Base-by-base conservation (phyloP, 768 basidiomycete genomes). In the Auricularia auricula-judae region DNA sequence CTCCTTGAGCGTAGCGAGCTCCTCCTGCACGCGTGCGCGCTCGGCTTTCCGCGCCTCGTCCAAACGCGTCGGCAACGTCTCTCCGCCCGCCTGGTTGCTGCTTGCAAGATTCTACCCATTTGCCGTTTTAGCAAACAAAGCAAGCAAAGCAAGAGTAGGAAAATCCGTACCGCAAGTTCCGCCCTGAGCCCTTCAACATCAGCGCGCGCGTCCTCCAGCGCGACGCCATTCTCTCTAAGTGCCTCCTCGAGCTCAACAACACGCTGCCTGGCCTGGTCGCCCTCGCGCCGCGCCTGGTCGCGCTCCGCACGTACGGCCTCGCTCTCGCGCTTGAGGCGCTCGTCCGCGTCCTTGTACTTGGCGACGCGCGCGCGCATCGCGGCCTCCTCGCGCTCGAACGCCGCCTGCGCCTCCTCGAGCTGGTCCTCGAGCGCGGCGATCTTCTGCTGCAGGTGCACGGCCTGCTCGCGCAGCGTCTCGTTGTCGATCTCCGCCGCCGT, bases 401-500 rank as follows among this genome's bases (percentile, higher is more conserved):
- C 56, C 16, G 56, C 56, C 43, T 75, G 70, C 3, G 71, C 68
- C 23, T 65, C 64, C 42, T 65, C 64, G 29, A 59, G 56, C 56
- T 35, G 78, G 70, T 96, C 96, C 71, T 98, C 94, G 70, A 96
- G 78, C 44, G 77, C 78, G 2, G 80, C 74, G 35, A 95, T 81
- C 73, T 88, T 89, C 71, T 83, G 84, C 71, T 92, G 88, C 39
- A 96, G 78, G 74, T 98, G 91, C 47, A 84, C 83, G n/a, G 93
- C 81, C 73, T 99, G 95, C 35, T 95, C 94, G 16, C 83, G 85
- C 12, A 98, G 83, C 14, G 85, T 87, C 73, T 98, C 94, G 70
- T 98, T 98, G 74, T 99, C 95, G 67, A 99, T 98, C 71, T 93
- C 86, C 2, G 86, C 83, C 0, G 94, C 95, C 8, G 91, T 86